A percentile compares a stretch with the other conserved stretches of the same genome.
Evolutionary conservation across 2,329 filamentous ascomycete species (phyloP).

Genomic region (Coleophoma crateriformis): DNA sequence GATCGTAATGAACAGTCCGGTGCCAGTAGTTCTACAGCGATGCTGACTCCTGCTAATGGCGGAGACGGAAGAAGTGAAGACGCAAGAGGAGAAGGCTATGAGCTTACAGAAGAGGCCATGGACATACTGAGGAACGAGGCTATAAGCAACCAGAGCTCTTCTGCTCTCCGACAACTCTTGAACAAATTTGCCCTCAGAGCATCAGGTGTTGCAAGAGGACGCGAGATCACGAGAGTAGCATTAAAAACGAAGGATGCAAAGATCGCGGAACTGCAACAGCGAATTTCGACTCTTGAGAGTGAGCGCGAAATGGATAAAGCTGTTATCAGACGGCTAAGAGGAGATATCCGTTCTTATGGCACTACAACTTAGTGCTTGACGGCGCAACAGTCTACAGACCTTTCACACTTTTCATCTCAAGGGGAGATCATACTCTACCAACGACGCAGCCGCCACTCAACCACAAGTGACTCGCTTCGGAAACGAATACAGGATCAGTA

Average conservation of each 20-base stretch:
- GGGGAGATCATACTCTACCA: too few species aligned
- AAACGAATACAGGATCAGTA: too few species aligned
- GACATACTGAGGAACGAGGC: conserved; percentile 38
- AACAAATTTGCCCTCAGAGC: conserved; percentile 50
- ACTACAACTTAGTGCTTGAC: background rate
- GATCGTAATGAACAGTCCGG: conserved; percentile 16
- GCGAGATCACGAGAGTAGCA: conserved; percentile 59
- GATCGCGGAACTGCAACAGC: conserved; percentile 59
- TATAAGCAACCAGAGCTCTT: conserved; percentile 31
- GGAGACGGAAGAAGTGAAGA: conserved; percentile 12
- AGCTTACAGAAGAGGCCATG: conserved; percentile 43
- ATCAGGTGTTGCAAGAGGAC: conserved; percentile 56
- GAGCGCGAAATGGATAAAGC: conserved; percentile 47
- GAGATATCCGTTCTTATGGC: background rate
- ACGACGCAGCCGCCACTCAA: too few species aligned
- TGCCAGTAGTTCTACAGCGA: conserved; percentile 13
- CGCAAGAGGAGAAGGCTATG: conserved; percentile 18
- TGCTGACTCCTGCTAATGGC: conserved; percentile 16
- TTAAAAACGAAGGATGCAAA: conserved; percentile 60
- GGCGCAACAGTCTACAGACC: too few species aligned
- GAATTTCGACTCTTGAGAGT: conserved; percentile 51
- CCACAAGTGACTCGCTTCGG: too few species aligned
- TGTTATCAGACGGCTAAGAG: conserved; percentile 26
- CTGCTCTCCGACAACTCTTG: conserved; percentile 38
- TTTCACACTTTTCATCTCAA: too few species aligned